These are phyloP conservation scores for Sungouiella thailandica DNA, from an alignment of 805 yeast species.

Conservation along the genomic window DNA sequence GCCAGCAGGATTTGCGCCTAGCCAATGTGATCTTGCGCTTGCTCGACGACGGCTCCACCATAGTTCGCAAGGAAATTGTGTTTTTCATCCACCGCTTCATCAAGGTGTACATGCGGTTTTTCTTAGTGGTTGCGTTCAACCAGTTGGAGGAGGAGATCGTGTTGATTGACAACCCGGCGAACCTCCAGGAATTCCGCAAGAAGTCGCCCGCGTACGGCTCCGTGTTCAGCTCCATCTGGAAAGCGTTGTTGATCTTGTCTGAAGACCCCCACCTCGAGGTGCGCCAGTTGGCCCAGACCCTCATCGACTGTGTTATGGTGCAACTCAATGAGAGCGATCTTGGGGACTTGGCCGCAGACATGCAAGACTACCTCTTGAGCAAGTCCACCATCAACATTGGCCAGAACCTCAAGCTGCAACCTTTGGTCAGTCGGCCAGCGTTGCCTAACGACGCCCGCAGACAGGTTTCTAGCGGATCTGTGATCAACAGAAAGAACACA, in stretches of 20 bases:
- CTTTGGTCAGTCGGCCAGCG: conserved; percentile 30
- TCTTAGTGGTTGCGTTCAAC: conserved; percentile 80
- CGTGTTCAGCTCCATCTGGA: conserved; percentile 82
- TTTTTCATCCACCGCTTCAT: conserved; percentile 74
- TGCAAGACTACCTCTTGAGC: conserved; percentile 59
- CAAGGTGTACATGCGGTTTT: conserved; percentile 62
- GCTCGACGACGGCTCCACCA: conserved; percentile 82
- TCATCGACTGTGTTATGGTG: conserved; percentile 68
- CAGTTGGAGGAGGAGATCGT: conserved; percentile 78
- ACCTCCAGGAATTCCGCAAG: conserved; percentile 59
- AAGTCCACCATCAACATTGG: conserved; percentile 39
- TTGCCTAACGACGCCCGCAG: conserved; percentile 11
- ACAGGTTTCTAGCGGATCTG: conserved; percentile 21
- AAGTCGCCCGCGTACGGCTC: conserved; percentile 83
- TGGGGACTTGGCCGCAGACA: conserved; percentile 57
- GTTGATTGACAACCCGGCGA: conserved; percentile 55
- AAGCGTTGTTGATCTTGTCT: conserved; percentile 68
- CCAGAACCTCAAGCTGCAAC: conserved; percentile 35
- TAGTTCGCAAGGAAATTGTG: conserved; percentile 82
- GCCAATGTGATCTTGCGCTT: conserved; percentile 64
- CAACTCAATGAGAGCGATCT: conserved; percentile 62
- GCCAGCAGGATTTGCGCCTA: conserved; percentile 63
- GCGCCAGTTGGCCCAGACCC: conserved; percentile 60
- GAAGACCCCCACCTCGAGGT: conserved; percentile 89
- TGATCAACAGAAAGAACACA: conserved; percentile 20